phyloP scores from a whole-genome alignment of 163 green algal genomes.

The Scenedesmus sp. region DNA sequence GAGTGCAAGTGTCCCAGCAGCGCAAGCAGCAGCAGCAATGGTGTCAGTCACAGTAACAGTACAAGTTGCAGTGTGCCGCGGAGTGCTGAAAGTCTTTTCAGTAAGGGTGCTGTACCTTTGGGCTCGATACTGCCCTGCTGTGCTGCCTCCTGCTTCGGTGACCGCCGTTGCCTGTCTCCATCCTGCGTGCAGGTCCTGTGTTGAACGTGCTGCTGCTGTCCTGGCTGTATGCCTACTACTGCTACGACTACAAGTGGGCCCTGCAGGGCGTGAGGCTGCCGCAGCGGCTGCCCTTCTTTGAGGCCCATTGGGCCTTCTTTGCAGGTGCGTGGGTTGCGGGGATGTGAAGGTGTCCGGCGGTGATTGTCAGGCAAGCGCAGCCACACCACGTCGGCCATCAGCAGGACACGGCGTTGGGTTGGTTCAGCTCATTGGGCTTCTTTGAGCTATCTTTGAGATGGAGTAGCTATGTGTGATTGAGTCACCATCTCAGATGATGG shows the following conservation, averaged over 20 bases:
- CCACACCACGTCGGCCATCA: too few relatives aligned
- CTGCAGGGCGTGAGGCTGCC: constrained; percentile 71
- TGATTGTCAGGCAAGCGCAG: not conserved
- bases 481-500: too few relatives aligned
- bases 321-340: constrained; percentile 54
- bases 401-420: too few relatives aligned
- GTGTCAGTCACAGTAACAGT: not conserved
- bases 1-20: not conserved
- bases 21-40: not conserved
- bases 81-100: not conserved
- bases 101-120: not conserved
- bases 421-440: too few relatives aligned
- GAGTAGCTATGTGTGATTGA: too few relatives aligned
- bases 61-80: not conserved
- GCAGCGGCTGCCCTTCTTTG: constrained; percentile 76
- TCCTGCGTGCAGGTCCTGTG: constrained; percentile 60
- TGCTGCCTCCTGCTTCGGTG: not conserved
- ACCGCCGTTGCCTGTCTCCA: not conserved
- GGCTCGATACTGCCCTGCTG: too few relatives aligned
- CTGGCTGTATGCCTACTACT: constrained; percentile 94
- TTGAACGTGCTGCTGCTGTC: constrained; percentile 80
- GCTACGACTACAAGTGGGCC: constrained; percentile 92
- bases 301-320: constrained; percentile 87
- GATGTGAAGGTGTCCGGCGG: not conserved
- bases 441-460: too few relatives aligned